These are phyloP conservation scores for Hemisphaericaspora xylanilytica DNA, from an alignment of 1,139 yeast genomes.

Conservation along the genomic window DNA sequence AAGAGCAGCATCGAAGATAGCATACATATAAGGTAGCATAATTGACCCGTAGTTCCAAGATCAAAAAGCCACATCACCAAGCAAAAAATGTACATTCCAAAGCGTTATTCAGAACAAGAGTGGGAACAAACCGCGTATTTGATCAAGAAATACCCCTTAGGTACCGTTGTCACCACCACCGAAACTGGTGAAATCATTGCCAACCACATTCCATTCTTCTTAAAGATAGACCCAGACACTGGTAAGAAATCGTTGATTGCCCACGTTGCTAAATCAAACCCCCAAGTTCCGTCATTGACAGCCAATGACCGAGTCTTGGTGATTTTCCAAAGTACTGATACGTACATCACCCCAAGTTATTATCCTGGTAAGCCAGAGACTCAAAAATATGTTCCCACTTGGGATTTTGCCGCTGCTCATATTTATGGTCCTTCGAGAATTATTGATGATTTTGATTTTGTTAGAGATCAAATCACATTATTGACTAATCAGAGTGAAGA, in stretches of 20 bases:
- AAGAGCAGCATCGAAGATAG: too few species aligned
- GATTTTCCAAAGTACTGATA: constrained; percentile 53
- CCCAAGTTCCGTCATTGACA: constrained; percentile 47
- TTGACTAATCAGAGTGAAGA: constrained; percentile 52
- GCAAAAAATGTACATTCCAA: constrained; percentile 32
- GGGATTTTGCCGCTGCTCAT: constrained; percentile 68
- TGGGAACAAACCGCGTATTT: constrained; percentile 42
- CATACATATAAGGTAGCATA: too few species aligned
- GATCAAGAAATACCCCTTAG: constrained; percentile 51
- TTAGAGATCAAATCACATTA: constrained; percentile 43
- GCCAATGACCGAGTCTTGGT: constrained; percentile 45
- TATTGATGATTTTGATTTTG: constrained; percentile 47
- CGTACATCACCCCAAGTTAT: constrained; percentile 62
- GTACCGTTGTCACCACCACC: constrained; percentile 46
- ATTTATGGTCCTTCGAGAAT: constrained; percentile 53
- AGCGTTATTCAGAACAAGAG: constrained; percentile 27
- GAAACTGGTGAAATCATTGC: constrained; percentile 43
- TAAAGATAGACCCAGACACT: constrained; percentile 33
- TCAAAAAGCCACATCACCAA: too few species aligned
- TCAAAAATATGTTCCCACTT: constrained; percentile 68
- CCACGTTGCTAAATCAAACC: constrained; percentile 57
- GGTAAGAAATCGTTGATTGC: constrained; percentile 49
- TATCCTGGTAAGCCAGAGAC: constrained; percentile 57
- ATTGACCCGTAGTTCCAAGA: too few species aligned
- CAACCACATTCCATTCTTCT: constrained; percentile 58